Percentiles rank a stretch among this genome's conserved stretches.
Evolutionary conservation across 1,284 basidiomycete species (phyloP).

Genomic region (Moniliella sp.): DNA sequence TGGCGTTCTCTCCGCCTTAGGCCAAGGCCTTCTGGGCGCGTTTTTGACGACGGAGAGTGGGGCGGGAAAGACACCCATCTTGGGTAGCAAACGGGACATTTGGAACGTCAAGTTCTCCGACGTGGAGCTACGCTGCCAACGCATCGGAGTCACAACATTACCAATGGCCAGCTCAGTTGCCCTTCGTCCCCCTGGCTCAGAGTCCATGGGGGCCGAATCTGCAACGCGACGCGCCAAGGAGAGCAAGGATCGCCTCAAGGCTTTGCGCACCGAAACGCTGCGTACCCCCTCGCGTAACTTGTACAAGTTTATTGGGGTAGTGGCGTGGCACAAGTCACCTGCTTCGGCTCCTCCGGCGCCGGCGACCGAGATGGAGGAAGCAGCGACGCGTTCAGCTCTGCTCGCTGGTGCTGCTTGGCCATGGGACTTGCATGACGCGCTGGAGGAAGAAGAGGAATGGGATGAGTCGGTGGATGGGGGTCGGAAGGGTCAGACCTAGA

Average conservation of each 20-base stretch:
- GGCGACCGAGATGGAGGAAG: no score
- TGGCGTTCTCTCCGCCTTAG: no score
- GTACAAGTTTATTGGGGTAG: conserved; percentile 21
- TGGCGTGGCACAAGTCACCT: no score
- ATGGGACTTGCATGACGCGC: no score
- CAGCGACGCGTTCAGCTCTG: no score
- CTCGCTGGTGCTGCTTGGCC: no score
- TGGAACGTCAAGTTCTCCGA: conserved; percentile 92
- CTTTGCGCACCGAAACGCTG: conserved; percentile 16
- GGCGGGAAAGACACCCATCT: conserved; percentile 21
- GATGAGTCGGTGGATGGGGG: no score
- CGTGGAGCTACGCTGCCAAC: conserved; percentile 71
- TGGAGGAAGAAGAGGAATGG: no score
- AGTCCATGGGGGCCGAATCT: conserved; percentile 7
- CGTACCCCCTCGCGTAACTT: conserved; percentile 20
- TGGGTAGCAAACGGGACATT: conserved; percentile 46
- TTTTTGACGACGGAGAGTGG: conserved; percentile 11
- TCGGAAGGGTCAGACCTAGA: no score
- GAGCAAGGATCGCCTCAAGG: conserved; percentile 18
- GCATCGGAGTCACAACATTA: conserved; percentile 65
- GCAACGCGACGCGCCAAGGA: conserved; percentile 12
- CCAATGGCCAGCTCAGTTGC: conserved; percentile 48
- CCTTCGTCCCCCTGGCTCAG: conserved; percentile 2
- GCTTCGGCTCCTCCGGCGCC: no score
- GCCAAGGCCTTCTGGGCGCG: no score